phyloP scores from a whole-genome alignment of 371 early-diverging fungal species.

The Parasitella parasitica region DNA sequence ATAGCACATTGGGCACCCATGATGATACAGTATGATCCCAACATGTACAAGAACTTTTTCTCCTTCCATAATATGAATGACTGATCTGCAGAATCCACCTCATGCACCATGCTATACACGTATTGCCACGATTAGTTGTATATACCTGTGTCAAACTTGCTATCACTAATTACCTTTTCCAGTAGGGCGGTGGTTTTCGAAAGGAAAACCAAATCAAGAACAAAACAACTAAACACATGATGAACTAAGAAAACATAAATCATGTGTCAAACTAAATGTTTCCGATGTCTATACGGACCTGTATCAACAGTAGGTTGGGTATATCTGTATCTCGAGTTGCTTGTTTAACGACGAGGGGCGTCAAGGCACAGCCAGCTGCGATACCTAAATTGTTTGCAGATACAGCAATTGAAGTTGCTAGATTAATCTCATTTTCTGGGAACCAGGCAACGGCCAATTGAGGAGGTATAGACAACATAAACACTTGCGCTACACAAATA shows the following conservation, averaged over 20 bases:
- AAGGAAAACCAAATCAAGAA: conserved; percentile 24
- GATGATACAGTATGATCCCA: conserved; percentile 42
- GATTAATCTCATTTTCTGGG: conserved; percentile 43
- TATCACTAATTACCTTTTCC: conserved; percentile 30
- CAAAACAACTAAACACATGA: conserved; percentile 26
- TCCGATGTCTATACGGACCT: conserved; percentile 19
- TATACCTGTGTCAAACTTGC: too few species aligned
- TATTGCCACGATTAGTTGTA: background rate
- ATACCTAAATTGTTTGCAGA: conserved; percentile 54
- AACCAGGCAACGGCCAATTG: conserved; percentile 56
- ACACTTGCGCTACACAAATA: conserved; percentile 40
- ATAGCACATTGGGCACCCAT: conserved; percentile 55
- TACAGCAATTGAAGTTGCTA: conserved; percentile 50
- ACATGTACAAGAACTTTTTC: conserved; percentile 29
- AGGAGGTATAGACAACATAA: conserved; percentile 54
- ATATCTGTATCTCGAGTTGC: conserved; percentile 37
- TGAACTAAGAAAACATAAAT: conserved; percentile 3
- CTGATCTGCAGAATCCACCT: conserved; percentile 23
- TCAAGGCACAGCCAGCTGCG: conserved; percentile 51
- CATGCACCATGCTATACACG: conserved; percentile 9
- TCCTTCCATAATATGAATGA: conserved; percentile 24
- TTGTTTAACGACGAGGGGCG: conserved; percentile 42
- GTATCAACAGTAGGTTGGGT: conserved; percentile 37
- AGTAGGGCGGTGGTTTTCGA: conserved; percentile 19
- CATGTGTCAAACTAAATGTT: background rate